Evolutionary conservation across 2,329 filamentous ascomycete genomes (phyloP).

Genomic region (Fragosphaeria purpurea): DNA sequence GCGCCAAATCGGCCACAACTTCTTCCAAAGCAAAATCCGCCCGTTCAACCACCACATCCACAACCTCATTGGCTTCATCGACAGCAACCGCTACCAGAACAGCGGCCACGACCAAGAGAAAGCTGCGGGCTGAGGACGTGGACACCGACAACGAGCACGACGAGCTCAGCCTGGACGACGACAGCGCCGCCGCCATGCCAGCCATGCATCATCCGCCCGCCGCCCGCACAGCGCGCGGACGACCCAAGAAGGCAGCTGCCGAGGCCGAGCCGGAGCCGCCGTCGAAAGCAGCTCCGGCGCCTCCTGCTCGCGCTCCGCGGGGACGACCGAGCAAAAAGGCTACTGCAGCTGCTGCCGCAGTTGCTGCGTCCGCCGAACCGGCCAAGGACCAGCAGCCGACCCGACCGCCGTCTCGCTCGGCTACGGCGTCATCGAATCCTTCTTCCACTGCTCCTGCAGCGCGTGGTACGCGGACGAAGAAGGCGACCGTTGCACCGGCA

Average conservation of each 20-base stretch:
- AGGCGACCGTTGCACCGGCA: constrained; percentile 17
- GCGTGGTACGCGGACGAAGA: constrained; percentile 24
- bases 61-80: constrained; percentile 22
- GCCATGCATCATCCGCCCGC: constrained; percentile 12
- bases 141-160: constrained; percentile 28
- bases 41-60: constrained; percentile 29
- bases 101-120: constrained; percentile 37
- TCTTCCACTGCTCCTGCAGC: constrained; percentile 17
- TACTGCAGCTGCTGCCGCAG: background rate
- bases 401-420: background rate
- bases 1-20: constrained; percentile 17
- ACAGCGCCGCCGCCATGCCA: constrained; percentile 10
- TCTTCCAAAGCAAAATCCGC: constrained; percentile 28
- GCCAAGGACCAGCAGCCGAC: constrained; percentile 1
- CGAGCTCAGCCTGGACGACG: constrained; percentile 19
- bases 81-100: constrained; percentile 18
- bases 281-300: constrained; percentile 11
- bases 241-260: constrained; percentile 32
- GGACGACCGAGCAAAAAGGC: constrained; percentile 19
- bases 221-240: constrained; percentile 34
- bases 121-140: constrained; percentile 44
- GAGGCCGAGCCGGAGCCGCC: constrained; percentile 27
- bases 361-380: background rate
- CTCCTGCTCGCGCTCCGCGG: constrained; percentile 14
- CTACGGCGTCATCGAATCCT: background rate